Evolutionary conservation across 345 rosid species (phyloP).

Genomic region (Garcia nutans): DNA sequence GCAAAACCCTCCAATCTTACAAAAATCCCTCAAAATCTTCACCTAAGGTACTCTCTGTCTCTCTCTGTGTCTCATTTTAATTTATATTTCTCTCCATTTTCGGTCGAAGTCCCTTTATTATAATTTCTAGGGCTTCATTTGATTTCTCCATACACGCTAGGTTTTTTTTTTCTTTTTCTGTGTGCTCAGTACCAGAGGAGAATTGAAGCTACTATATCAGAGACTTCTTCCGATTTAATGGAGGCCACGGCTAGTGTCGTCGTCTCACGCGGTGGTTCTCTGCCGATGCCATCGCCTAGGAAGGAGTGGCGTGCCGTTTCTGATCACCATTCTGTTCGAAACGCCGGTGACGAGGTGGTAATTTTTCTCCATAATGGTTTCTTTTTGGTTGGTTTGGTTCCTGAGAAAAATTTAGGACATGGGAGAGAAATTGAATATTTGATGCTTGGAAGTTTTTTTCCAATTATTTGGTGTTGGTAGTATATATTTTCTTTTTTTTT

Average conservation of each 20-base stretch:
- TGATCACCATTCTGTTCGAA: slow-evolving; percentile 64
- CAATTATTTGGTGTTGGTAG: neutral
- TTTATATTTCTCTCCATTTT: slow-evolving; percentile 4
- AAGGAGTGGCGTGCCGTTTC: slow-evolving; percentile 97
- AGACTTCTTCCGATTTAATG: slow-evolving; percentile 53
- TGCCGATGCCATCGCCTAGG: slow-evolving; percentile 57
- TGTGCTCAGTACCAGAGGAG: neutral
- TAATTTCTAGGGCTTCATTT: slow-evolving; percentile 20
- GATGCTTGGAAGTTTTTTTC: neutral
- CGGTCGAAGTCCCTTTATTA: neutral
- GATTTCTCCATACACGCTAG: slow-evolving; percentile 1
- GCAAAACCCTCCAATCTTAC: slow-evolving; percentile 28
- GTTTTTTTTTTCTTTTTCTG: neutral
- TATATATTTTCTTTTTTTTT: neutral
- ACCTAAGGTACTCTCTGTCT: neutral
- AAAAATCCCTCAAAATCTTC: neutral
- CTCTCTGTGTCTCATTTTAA: neutral
- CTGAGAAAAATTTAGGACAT: slow-evolving; percentile 5
- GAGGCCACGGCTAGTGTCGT: slow-evolving; percentile 66
- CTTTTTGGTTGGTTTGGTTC: neutral
- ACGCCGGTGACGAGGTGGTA: slow-evolving; percentile 56
- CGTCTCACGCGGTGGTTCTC: slow-evolving; percentile 60
- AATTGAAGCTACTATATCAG: slow-evolving; percentile 25
- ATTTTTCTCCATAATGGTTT: neutral
- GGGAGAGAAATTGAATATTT: neutral